These are phyloP conservation scores for Pythium phragmiticola DNA, from an alignment of 352 stramenopile genomes.

Conservation along the genomic window DNA sequence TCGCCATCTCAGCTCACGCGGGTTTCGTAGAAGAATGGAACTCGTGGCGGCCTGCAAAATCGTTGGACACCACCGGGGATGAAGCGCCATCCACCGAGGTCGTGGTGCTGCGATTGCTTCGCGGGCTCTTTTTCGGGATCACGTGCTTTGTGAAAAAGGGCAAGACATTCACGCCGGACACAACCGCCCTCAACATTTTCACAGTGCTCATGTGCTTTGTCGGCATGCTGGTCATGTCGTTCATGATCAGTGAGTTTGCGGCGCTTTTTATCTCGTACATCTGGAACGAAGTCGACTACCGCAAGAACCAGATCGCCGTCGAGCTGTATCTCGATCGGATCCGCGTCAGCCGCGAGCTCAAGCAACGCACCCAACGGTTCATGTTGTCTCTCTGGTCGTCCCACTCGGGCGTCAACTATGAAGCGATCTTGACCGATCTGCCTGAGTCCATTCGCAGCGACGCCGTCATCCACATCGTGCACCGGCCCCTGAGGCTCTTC, in stretches of 20 bases:
- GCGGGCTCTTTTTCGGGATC: slow-evolving; percentile 27
- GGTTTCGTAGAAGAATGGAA: slow-evolving; percentile 55
- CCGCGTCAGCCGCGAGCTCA: slow-evolving; percentile 24
- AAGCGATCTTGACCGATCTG: slow-evolving; percentile 25
- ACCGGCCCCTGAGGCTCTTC: slow-evolving; percentile 19
- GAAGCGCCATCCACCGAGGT: slow-evolving; percentile 30
- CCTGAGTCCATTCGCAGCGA: slow-evolving; percentile 20
- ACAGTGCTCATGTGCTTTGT: slow-evolving; percentile 26
- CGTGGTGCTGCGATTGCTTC: slow-evolving; percentile 33
- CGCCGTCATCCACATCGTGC: slow-evolving; percentile 18
- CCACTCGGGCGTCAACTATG: slow-evolving; percentile 20
- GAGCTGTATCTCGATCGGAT: slow-evolving; percentile 39
- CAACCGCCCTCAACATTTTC: slow-evolving; percentile 21
- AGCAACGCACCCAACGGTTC: slow-evolving; percentile 23
- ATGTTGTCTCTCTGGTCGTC: slow-evolving; percentile 31
- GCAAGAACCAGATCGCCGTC: slow-evolving; percentile 68
- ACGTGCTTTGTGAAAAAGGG: slow-evolving; percentile 36
- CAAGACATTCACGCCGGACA: slow-evolving; percentile 26
- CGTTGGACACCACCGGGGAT: slow-evolving; percentile 35
- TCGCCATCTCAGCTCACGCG: slow-evolving; percentile 36
- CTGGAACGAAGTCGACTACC: slow-evolving; percentile 42
- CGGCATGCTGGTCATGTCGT: slow-evolving; percentile 64
- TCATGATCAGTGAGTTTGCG: slow-evolving; percentile 75
- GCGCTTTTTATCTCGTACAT: slow-evolving; percentile 43
- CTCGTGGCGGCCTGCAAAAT: slow-evolving; percentile 41